Conservation (phyloP, 805 yeast species). For the Pichia paraexigua region DNA sequence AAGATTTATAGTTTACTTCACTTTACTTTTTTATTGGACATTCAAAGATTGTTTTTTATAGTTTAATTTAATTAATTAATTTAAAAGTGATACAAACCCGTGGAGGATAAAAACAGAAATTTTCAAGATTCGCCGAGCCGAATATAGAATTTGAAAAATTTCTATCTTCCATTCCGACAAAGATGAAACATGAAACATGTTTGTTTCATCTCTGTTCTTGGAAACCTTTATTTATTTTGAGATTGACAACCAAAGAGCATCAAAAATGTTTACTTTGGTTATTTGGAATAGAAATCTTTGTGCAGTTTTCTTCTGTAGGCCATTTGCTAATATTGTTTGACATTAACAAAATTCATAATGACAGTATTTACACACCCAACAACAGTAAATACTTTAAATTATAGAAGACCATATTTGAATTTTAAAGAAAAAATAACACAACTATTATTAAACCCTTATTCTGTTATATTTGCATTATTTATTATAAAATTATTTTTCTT, state of each 20-base stretch:
- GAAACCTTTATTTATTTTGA: too few species aligned
- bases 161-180: background rate
- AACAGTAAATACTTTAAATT: slow-evolving; percentile 5
- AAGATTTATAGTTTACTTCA: background rate
- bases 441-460: slow-evolving; percentile 56
- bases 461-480: slow-evolving; percentile 48
- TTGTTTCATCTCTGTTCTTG: background rate
- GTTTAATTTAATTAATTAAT: too few species aligned
- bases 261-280: background rate
- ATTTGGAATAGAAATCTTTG: too few species aligned
- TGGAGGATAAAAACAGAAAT: too few species aligned
- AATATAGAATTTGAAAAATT: background rate
- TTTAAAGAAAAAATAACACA: slow-evolving; percentile 53
- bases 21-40: background rate
- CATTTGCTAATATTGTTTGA: background rate
- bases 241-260: too few species aligned
- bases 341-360: background rate
- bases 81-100: background rate
- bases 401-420: slow-evolving; percentile 35
- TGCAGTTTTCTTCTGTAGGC: background rate
- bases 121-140: background rate
- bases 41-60: background rate
- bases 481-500: slow-evolving; percentile 57
- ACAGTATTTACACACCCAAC: slow-evolving; percentile 8
- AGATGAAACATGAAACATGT: background rate